Conservation (phyloP, 495 filamentous ascomycete species). For the Hypoxylon subgilvum region DNA sequence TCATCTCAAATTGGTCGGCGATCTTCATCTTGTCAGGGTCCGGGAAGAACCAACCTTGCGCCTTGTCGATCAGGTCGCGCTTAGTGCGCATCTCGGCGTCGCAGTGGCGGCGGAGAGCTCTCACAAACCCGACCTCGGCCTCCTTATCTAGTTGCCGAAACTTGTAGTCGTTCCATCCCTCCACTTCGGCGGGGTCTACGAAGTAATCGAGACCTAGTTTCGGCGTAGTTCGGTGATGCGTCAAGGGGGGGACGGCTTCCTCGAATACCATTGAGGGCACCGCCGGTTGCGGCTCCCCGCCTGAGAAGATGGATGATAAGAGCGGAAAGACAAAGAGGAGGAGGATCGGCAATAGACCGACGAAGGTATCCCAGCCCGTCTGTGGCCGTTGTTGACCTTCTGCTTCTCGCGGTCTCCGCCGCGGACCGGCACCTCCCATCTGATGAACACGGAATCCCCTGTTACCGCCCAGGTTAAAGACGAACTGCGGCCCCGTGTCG, state of each 20-base stretch:
- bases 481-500: slow-evolving; percentile 79
- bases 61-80: slow-evolving; percentile 73
- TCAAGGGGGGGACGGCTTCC: slow-evolving; percentile 68
- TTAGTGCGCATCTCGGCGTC: slow-evolving; percentile 69
- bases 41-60: slow-evolving; percentile 86
- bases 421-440: slow-evolving; percentile 73
- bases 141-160: slow-evolving; percentile 74
- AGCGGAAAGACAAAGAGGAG: slow-evolving; percentile 88
- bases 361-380: slow-evolving; percentile 60
- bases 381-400: slow-evolving; percentile 56
- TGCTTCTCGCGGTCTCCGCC: slow-evolving; percentile 72
- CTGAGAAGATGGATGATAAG: slow-evolving; percentile 78
- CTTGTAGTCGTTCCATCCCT: slow-evolving; percentile 68
- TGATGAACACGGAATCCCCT: slow-evolving; percentile 85
- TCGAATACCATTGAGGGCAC: slow-evolving; percentile 77
- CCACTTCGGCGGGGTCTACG: slow-evolving; percentile 78
- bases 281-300: slow-evolving; percentile 56
- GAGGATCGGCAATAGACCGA: slow-evolving; percentile 79
- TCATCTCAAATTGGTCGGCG: slow-evolving; percentile 49
- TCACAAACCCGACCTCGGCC: slow-evolving; percentile 76
- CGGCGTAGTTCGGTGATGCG: slow-evolving; percentile 71
- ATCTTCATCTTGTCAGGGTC: slow-evolving; percentile 75
- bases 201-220: slow-evolving; percentile 79
- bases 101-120: slow-evolving; percentile 69
- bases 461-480: slow-evolving; percentile 88